Percentiles rank a stretch among this genome's conserved stretches.
These are phyloP conservation scores for Alopecurus myosuroides DNA, from an alignment of 176 grass and related monocot species.

Conservation along the genomic window DNA sequence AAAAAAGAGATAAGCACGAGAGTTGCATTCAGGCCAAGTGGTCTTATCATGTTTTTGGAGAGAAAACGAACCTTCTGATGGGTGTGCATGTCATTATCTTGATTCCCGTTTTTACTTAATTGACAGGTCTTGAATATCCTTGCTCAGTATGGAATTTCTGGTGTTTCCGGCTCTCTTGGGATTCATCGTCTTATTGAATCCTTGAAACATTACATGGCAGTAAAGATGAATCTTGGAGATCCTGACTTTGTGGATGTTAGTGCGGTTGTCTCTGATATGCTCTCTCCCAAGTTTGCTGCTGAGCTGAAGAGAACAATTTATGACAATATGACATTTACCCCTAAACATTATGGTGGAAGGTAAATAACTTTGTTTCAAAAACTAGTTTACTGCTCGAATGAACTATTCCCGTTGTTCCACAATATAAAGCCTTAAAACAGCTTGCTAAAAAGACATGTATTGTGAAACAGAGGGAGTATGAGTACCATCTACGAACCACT, in stretches of 20 bases:
- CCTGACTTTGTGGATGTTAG: slow-evolving; percentile 70
- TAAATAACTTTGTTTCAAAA: slow-evolving; percentile 4
- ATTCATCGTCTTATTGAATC: slow-evolving; percentile 80
- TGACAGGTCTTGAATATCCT: slow-evolving; percentile 89
- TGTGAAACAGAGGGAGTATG: too few relatives aligned
- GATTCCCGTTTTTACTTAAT: not conserved
- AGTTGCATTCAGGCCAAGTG: not conserved
- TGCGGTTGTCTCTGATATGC: slow-evolving; percentile 66
- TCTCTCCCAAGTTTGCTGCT: slow-evolving; percentile 75
- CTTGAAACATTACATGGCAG: slow-evolving; percentile 66
- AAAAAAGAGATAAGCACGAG: not conserved
- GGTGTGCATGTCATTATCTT: not conserved
- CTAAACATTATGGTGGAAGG: slow-evolving; percentile 77
- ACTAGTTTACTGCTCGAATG: not conserved
- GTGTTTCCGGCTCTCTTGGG: slow-evolving; percentile 66
- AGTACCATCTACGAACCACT: too few relatives aligned
- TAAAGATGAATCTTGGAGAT: slow-evolving; percentile 80
- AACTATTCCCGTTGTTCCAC: too few relatives aligned
- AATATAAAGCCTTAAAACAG: too few relatives aligned
- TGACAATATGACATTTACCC: slow-evolving; percentile 74
- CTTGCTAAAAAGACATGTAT: too few relatives aligned
- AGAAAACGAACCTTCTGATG: not conserved
- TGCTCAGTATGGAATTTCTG: slow-evolving; percentile 65
- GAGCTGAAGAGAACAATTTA: slow-evolving; percentile 83
- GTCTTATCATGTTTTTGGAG: not conserved